Evolutionary conservation across 345 rosid species (phyloP).

Genomic region (Pseudoturritis turrita): DNA sequence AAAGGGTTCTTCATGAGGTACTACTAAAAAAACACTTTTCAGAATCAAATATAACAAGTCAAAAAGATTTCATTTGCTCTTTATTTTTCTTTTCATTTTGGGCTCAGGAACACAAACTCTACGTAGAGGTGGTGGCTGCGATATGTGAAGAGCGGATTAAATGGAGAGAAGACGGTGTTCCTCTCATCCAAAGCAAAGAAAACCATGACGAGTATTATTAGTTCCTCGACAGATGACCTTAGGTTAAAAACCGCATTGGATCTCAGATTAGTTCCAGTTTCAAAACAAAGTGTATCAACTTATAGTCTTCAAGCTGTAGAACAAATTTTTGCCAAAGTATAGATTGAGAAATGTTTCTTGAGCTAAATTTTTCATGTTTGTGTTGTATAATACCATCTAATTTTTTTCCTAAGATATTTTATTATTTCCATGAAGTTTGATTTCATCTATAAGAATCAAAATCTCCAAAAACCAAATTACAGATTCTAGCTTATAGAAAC

Average conservation of each 20-base stretch:
- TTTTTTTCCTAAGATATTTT: neutral
- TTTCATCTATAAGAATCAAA: constrained; percentile 6
- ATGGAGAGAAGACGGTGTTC: constrained; percentile 89
- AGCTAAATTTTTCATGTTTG: neutral
- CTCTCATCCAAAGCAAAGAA: constrained; percentile 61
- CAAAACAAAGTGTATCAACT: neutral
- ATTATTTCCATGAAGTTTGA: constrained; percentile 6
- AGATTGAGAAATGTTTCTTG: neutral
- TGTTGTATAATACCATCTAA: constrained; percentile 8
- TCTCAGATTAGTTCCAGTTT: constrained; percentile 6
- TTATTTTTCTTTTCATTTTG: neutral
- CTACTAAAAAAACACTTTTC: constrained; percentile 2
- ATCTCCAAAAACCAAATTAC: neutral
- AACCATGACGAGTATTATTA: constrained; percentile 42
- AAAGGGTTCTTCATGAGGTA: constrained; percentile 78
- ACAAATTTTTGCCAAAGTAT: neutral
- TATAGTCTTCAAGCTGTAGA: neutral
- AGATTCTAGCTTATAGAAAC: constrained; percentile 4
- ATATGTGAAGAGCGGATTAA: constrained; percentile 62
- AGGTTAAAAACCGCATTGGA: neutral
- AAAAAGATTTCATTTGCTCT: neutral
- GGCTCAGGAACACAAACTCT: constrained; percentile 70
- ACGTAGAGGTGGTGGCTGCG: constrained; percentile 65
- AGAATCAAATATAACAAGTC: neutral
- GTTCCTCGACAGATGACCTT: neutral